Evolutionary conservation across 139 green algal genomes (phyloP), one percentile per base, ranked within the genome.

Genomic region (Chloropicon primus): DNA sequence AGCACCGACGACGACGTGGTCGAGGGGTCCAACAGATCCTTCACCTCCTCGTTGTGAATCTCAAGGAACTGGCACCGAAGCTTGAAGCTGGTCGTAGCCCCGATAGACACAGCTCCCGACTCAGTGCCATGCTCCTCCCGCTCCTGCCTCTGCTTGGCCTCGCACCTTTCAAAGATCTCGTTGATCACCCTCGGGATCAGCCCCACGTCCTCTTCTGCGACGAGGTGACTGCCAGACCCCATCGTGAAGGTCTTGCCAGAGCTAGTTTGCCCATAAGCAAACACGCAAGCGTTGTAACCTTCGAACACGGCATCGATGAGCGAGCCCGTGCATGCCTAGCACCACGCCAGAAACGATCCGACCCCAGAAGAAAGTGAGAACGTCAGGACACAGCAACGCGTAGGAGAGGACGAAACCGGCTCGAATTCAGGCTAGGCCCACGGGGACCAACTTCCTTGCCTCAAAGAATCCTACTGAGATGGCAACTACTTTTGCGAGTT

Each of bases 21-120:
- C 41, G 41, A 62, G 17, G 72, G 28, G 72, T 79, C 21, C 74
- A 82, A 26, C 71, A 88, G 79, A 76, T 88, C 82, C 73, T 78
- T 78, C 10, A 88, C 75, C 29, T 87, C 81, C 77, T 88, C 84
- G 72, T 88, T 88, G 80, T 86, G 77, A 27, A 88, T 84, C 78
- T 62, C 41, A 5, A 62, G 41, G 41, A 62, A 62, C 41, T 62
- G 41, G 41, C 41, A 62, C 41, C 41, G 41, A 17, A 62, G 5
- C 17, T 17, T 62, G 41, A 62, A 62, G 10, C 10, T 62, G 41
- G 41, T 62, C 17, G 5, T 5, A 17, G 41, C 17, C 41, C n/a
- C n/a, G n/a, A n/a, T n/a, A n/a, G n/a, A n/a, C n/a, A n/a, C n/a
- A n/a, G 41, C 41, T 62, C 17, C 41, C 41, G 5, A 5, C 41